Evolutionary conservation across 2,329 filamentous ascomycete genomes (phyloP), one percentile per base, ranked within the genome.

Genomic region (Chrysoporthe puriensis): DNA sequence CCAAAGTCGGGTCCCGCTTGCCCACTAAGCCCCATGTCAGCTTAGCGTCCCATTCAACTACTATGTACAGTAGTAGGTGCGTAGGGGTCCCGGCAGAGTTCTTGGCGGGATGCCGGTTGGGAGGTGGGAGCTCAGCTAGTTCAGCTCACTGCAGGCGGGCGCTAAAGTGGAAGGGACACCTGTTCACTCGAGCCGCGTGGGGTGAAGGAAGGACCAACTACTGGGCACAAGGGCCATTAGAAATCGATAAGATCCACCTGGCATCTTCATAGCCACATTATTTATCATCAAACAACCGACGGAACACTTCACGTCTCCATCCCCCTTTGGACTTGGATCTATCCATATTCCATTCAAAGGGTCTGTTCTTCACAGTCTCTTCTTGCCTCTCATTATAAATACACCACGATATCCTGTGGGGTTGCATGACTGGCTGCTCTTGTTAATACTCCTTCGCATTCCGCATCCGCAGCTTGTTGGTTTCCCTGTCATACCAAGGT

Each of bases 241-340:
- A 59, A 65, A 59, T 52, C 63, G 63, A 65, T 65, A 65, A 65
- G 63, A 60, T 60, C 63, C 63, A 65, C 63, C 63, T 65, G 54
- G 54, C 63, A 44, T 60, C 56, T 65, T 60, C 43, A 43, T 40
- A 32, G 26, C 32, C 43, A 18, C 14, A 32, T 34, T 48, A 44
- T 59, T 64, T 48, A 58, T 64, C 16, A 58, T 14, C 54, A 36
- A 14, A 16, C 48, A 9, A 59, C 21, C 52, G 16, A 46, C 48
- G 50, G 60, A 44, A 16, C 44, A 34, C 42, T 42, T 18, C 42
- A 26, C 44, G 43, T 44, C 52, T 56, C 43, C 36, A 18, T 18
- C 65, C 43, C 42, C 54, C 59, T 54, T 46, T 44, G 18, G 4
- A 54, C 42, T 62, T 36, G 58, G 34, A 46, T 42, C 56, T 62